phyloP scores from a whole-genome alignment of 805 yeast genomes.

The Ogataea saltuana region DNA sequence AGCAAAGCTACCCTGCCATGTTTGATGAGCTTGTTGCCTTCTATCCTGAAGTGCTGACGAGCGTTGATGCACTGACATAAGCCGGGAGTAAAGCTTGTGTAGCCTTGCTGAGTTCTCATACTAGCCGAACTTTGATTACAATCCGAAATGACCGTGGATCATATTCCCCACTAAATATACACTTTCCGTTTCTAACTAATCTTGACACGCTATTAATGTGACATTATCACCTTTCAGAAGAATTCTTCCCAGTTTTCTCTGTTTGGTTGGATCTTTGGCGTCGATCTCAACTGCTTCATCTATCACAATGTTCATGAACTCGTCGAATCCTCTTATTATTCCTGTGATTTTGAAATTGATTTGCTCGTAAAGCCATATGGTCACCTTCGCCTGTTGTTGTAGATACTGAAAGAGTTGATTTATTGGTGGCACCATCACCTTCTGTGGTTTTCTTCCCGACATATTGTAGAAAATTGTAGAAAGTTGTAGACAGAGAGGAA shows the following conservation, averaged over 20 bases:
- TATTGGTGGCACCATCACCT: constrained; percentile 82
- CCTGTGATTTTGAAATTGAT: constrained; percentile 77
- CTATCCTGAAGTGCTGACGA: constrained; percentile 28
- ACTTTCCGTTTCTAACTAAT: constrained; percentile 2
- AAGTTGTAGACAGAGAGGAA: background rate
- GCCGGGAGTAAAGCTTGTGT: too few species aligned
- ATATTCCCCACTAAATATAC: too few species aligned
- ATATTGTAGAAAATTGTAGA: constrained; percentile 21
- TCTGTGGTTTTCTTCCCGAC: constrained; percentile 46
- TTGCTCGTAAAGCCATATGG: constrained; percentile 90
- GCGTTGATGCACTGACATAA: constrained; percentile 5
- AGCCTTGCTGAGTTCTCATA: too few species aligned
- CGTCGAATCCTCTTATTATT: constrained; percentile 88
- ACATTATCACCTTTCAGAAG: constrained; percentile 93
- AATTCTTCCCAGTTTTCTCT: constrained; percentile 66
- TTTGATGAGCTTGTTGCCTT: constrained; percentile 29
- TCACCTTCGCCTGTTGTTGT: constrained; percentile 77
- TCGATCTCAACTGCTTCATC: constrained; percentile 67
- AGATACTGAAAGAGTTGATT: constrained; percentile 84
- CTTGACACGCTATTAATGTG: constrained; percentile 57
- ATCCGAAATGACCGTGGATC: too few species aligned
- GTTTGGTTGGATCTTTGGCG: constrained; percentile 40
- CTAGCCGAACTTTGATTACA: too few species aligned
- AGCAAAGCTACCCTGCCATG: constrained; percentile 64
- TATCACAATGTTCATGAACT: constrained; percentile 82